These are phyloP conservation scores for Agaricus sinodeliciosus DNA, from an alignment of 768 basidiomycete genomes.

Conservation along the genomic window DNA sequence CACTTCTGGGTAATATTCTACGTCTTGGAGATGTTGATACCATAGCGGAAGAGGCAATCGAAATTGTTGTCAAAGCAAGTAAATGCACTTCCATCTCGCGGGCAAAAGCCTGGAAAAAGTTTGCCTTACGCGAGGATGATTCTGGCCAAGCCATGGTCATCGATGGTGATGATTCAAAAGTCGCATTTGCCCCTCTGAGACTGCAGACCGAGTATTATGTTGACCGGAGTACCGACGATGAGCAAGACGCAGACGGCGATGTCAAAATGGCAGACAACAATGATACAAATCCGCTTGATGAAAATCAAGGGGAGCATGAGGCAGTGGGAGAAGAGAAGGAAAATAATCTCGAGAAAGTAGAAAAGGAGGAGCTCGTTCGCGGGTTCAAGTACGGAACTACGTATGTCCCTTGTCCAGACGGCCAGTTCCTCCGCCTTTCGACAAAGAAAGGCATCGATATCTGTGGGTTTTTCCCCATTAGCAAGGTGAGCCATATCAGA, in stretches of 20 bases:
- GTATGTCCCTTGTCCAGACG: conserved; percentile 82
- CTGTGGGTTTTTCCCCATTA: conserved; percentile 69
- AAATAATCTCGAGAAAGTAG: conserved; percentile 64
- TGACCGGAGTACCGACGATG: conserved; percentile 33
- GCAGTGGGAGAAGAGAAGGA: conserved; percentile 27
- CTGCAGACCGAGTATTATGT: conserved; percentile 54
- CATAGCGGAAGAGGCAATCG: conserved; percentile 64
- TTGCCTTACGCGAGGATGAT: conserved; percentile 33
- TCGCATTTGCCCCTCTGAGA: conserved; percentile 35
- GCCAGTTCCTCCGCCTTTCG: conserved; percentile 67
- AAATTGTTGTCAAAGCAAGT: conserved; percentile 64
- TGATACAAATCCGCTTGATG: conserved; percentile 21
- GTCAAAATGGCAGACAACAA: conserved; percentile 34
- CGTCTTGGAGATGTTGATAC: conserved; percentile 72
- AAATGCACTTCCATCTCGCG: conserved; percentile 72
- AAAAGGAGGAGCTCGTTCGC: conserved; percentile 71
- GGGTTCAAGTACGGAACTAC: conserved; percentile 91
- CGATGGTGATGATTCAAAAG: conserved; percentile 26
- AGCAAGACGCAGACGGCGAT: conserved; percentile 33
- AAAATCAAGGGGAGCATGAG: conserved; percentile 17
- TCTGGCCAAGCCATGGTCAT: conserved; percentile 28
- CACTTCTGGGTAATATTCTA: conserved; percentile 55
- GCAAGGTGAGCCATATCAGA: conserved; percentile 42
- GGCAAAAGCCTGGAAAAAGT: conserved; percentile 79
- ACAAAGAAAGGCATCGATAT: conserved; percentile 85